A percentile compares a stretch with the other conserved stretches of the same genome.
Evolutionary conservation across 169 alveolate species (phyloP).

Genomic region (Plasmodium gaboni): DNA sequence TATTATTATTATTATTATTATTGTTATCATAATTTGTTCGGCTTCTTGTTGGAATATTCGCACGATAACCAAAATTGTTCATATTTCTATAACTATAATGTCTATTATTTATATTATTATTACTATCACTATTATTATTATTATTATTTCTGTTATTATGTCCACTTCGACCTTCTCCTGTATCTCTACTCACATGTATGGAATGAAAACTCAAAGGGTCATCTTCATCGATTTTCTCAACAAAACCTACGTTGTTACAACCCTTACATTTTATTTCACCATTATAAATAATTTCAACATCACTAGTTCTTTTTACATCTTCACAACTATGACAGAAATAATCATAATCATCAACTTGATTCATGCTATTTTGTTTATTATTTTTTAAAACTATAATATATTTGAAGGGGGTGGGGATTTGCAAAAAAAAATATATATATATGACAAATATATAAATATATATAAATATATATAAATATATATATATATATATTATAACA

Average conservation of each 20-base stretch:
- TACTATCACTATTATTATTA: not conserved
- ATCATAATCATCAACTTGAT: conserved; percentile 68
- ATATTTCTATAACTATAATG: not conserved
- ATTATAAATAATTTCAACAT: conserved; percentile 43
- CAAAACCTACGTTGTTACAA: conserved; percentile 57
- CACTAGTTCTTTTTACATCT: conserved; percentile 71
- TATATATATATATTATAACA: no score
- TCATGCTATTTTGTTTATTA: conserved; percentile 11
- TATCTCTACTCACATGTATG: conserved; percentile 19
- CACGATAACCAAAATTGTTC: not conserved
- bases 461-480: no score
- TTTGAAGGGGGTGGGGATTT: not conserved
- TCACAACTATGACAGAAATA: conserved; percentile 75
- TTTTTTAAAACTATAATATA: conserved; percentile 3
- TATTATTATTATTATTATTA: not conserved
- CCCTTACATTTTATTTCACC: conserved; percentile 67
- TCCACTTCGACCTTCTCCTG: not conserved
- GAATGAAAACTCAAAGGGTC: conserved; percentile 66
- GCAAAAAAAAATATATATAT: conserved; percentile 6
- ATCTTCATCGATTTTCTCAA: conserved; percentile 68
- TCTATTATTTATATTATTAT: not conserved
- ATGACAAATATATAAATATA: no score
- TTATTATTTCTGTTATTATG: not conserved
- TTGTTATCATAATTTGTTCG: not conserved
- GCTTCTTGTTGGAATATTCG: not conserved